Conservation (phyloP, 2,329 filamentous ascomycete genomes). For the Berkeleyomyces rouxiae region DNA sequence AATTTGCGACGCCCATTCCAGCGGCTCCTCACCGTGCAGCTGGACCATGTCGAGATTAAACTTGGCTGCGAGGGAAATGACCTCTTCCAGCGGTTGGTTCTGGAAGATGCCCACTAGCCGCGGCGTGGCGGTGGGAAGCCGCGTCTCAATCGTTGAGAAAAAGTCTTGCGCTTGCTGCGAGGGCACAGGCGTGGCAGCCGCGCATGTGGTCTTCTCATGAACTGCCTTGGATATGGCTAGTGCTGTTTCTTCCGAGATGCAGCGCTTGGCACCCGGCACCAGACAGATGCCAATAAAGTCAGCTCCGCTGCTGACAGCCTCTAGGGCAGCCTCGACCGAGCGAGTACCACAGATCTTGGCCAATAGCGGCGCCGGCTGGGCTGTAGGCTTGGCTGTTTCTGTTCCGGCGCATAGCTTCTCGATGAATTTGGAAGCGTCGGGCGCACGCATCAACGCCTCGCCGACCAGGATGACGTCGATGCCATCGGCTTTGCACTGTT, state of each 20-base stretch:
- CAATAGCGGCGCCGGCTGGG: slow-evolving; percentile 34
- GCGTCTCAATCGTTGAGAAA: slow-evolving; percentile 41
- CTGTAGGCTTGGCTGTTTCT: slow-evolving; percentile 20
- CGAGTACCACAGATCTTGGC: slow-evolving; percentile 95
- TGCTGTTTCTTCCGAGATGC: slow-evolving; percentile 62
- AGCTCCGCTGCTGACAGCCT: slow-evolving; percentile 71
- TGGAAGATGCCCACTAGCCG: slow-evolving; percentile 87
- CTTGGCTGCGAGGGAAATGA: slow-evolving; percentile 60
- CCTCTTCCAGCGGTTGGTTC: slow-evolving; percentile 69
- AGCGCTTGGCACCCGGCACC: slow-evolving; percentile 64
- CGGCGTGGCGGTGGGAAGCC: slow-evolving; percentile 41
- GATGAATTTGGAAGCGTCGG: slow-evolving; percentile 70
- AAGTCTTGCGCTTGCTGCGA: slow-evolving; percentile 41
- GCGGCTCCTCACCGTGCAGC: slow-evolving; percentile 76
- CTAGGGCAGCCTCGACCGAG: slow-evolving; percentile 59
- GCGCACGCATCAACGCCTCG: slow-evolving; percentile 86
- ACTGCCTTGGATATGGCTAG: slow-evolving; percentile 65
- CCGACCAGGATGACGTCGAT: slow-evolving; percentile 89
- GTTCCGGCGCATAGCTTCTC: slow-evolving; percentile 56
- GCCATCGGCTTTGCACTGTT: slow-evolving; percentile 72
- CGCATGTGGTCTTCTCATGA: slow-evolving; percentile 26
- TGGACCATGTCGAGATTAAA: slow-evolving; percentile 79
- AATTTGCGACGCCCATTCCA: slow-evolving; percentile 81
- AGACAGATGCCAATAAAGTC: slow-evolving; percentile 89
- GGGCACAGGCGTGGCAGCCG: slow-evolving; percentile 18